phyloP scores from a whole-genome alignment of 139 green algal species.

The Chlorella sp. region DNA sequence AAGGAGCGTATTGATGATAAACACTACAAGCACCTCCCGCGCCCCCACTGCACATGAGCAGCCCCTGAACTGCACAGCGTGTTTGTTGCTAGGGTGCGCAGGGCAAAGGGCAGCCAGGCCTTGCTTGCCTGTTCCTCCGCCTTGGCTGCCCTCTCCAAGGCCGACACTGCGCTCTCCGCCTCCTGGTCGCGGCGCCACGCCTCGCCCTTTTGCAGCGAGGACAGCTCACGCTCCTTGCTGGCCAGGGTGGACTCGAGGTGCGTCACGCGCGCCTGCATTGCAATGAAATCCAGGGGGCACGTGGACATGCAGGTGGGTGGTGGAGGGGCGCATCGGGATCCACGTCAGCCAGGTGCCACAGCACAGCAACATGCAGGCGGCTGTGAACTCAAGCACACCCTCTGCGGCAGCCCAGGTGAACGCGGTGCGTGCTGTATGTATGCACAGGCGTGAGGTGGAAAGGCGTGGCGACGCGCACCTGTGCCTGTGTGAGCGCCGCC shows the following conservation, averaged over 20 bases:
- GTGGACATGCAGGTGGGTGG: too few species aligned
- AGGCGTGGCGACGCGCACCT: background rate
- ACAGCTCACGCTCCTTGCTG: background rate
- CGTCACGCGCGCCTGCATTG: background rate
- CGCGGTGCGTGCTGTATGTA: too few species aligned
- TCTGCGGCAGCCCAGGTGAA: too few species aligned
- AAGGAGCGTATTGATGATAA: background rate
- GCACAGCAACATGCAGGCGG: background rate
- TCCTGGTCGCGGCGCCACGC: background rate
- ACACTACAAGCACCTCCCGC: background rate
- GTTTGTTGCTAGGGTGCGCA: background rate
- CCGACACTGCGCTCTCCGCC: background rate
- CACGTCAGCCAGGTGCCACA: too few species aligned
- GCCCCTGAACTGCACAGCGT: background rate
- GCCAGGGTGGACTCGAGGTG: slow-evolving; percentile 3
- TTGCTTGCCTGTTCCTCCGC: background rate
- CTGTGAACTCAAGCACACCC: background rate
- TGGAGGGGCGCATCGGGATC: too few species aligned
- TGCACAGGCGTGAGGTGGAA: too few species aligned
- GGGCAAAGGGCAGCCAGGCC: background rate
- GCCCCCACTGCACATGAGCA: background rate
- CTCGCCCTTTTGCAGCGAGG: background rate
- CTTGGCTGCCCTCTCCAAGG: background rate
- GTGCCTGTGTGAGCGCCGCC: slow-evolving; percentile 1
- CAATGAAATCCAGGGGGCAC: too few species aligned